phyloP scores from a whole-genome alignment of 352 stramenopile genomes.

The Hyaloperonospora brassicae region DNA sequence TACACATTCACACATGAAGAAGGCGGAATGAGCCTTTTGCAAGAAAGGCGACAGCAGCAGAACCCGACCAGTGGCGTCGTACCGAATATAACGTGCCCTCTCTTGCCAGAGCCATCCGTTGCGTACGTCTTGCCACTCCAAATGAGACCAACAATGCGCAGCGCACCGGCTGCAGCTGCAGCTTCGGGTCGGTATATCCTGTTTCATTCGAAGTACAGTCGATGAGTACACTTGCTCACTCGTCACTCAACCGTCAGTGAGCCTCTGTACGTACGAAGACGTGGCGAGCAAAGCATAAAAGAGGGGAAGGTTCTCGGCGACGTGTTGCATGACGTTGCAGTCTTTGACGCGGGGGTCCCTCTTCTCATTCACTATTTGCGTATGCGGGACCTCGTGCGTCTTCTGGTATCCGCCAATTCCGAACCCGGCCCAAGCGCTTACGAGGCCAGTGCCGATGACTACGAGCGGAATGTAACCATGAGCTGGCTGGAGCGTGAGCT shows the following conservation, averaged over 20 bases:
- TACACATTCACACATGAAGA: too few relatives aligned
- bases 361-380: conserved; percentile 63
- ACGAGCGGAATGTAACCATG: conserved; percentile 60
- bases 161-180: conserved; percentile 26
- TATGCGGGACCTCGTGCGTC: conserved; percentile 52
- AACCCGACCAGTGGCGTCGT: too few relatives aligned
- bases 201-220: conserved; percentile 1
- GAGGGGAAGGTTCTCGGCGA: conserved; percentile 52
- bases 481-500: conserved; percentile 43
- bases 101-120: too few relatives aligned
- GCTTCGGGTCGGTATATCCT: conserved; percentile 39
- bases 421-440: conserved; percentile 46
- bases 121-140: too few relatives aligned
- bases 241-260: neutral
- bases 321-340: conserved; percentile 85
- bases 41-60: too few relatives aligned
- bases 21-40: too few relatives aligned
- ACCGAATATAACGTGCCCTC: too few relatives aligned
- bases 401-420: conserved; percentile 58
- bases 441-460: conserved; percentile 44
- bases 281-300: conserved; percentile 35
- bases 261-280: conserved; percentile 28
- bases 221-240: conserved; percentile 1
- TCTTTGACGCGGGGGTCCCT: conserved; percentile 51
- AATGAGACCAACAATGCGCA: conserved; percentile 9